Evolutionary conservation across 805 yeast genomes (phyloP), one percentile per base, ranked within the genome.

Genomic region (Candida manassasensis): DNA sequence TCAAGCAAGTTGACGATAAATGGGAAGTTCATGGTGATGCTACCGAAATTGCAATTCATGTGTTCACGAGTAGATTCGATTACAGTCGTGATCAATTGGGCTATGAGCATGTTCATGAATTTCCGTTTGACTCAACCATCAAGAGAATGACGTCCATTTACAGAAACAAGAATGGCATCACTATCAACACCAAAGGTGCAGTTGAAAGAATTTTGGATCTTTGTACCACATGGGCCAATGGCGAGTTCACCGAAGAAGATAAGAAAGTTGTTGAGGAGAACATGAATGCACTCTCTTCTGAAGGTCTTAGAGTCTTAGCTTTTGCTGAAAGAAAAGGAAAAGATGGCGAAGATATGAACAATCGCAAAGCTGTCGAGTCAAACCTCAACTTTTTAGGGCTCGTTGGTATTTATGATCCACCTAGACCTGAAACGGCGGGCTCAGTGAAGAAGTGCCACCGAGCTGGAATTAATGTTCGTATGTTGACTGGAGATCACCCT

Each of bases 21-120:
- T 85, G 94, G 94, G 75, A 73, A 47, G 88, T 87, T 7, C 81
- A 79, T 34, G 64, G 64, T 17, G 64, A 59, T 47, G 59, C 64
- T 12, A 59, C 64, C 15, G 64, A 59, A 42, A 55, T 57, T 37
- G 64, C 64, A 29, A 57, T 59, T 32, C 49, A 59, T 39, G 61
- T 57, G 4, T 57, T 56, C 41, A 50, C 59, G 18, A 44, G 50
- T n/a, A 42, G 64, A 39, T 38, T 53, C 24, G 51, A 50, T 4
- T 46, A 34, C 21, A 26, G 29, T 9, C 40, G 61, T 25, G 61
- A 54, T 9, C 45, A 42, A 2, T 27, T 54, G 14, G 21, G 35
- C 6, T 44, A 50, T 18, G 43, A 46, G 6, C 61, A 52, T 35
- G 29, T 57, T 7, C 40, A 40, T 14, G 64, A 59, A 38, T 57